These are phyloP conservation scores for Elsinoe fawcettii DNA, from an alignment of 2,329 filamentous ascomycete genomes.

Conservation along the genomic window DNA sequence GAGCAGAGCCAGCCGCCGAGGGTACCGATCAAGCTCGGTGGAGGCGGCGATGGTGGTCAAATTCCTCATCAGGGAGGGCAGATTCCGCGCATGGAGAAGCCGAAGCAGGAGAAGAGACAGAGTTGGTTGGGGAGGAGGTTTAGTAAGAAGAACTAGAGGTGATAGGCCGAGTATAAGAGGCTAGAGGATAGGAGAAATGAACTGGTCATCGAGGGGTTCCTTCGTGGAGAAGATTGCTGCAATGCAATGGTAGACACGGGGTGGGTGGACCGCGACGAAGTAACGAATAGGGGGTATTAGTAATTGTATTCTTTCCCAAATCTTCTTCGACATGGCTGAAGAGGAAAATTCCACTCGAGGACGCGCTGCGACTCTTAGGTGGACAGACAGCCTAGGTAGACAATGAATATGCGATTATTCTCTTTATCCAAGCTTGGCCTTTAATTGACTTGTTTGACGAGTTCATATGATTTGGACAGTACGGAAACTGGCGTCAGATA, in stretches of 20 bases:
- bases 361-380: too few relatives aligned
- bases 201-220: neutral
- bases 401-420: too few relatives aligned
- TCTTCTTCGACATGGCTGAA: neutral
- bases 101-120: constrained; percentile 63
- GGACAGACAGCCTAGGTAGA: too few relatives aligned
- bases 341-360: too few relatives aligned
- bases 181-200: neutral
- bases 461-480: too few relatives aligned
- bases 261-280: neutral
- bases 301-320: constrained; percentile 3
- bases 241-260: neutral
- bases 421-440: too few relatives aligned
- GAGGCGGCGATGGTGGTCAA: constrained; percentile 12
- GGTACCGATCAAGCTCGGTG: constrained; percentile 20
- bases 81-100: constrained; percentile 20
- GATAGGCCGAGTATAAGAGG: too few relatives aligned
- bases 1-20: constrained; percentile 16
- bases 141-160: constrained; percentile 52
- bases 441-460: too few relatives aligned
- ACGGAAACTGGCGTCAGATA: too few relatives aligned
- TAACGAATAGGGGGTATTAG: neutral
- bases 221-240: too few relatives aligned
- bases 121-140: constrained; percentile 83
- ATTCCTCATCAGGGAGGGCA: constrained; percentile 20